Base-by-base conservation (phyloP, 2,329 filamentous ascomycete species). In the Penicillium brasilianum region DNA sequence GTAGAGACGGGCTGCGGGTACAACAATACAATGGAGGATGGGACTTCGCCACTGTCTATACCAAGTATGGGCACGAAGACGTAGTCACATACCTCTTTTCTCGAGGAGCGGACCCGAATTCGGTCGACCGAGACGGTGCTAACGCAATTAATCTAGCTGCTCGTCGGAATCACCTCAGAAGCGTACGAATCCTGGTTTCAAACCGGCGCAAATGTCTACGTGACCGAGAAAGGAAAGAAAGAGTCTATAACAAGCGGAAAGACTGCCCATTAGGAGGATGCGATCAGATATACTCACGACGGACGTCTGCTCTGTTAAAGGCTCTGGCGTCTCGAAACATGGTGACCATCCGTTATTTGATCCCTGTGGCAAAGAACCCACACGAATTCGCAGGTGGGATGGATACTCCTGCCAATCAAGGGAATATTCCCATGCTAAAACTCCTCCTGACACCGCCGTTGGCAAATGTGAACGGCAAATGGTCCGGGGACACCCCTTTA, bases 341-440 rank as follows among this genome's bases (percentile, higher is more conserved):
- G 20, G 53, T 36, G 25, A 39, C 48, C 5, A 39, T 28, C 18
- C n/a, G 25, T 8, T 32, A 48, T 20, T 22, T 48, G 32, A 25
- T 55, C 4, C 30, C 39, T 14, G 18, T 55, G 11, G 53, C 13
- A 8, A 46, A 14, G 20, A 18, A 55, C 20, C 13, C n/a, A 1
- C n/a, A 13, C 3, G 53, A 55, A 2, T 20, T 55, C 25, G 39
- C 18, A 30, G 10, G 8, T 4, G 39, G 34, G 10, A 39, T 55
- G 14, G 28, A 55, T 16, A 20, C 30, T 5, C 28, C 53, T 48
- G 28, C 41, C 28, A 41, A 39, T 4, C 1, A 55, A 20, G 52
- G 54, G 53, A 52, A 58, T 41, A 44, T 37, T 13, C 25, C 60
- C 30, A 41, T 28, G 39, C 7, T 55, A 16, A 20, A 57, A 36